Evolutionary conservation across 1,284 basidiomycete species (phyloP).

Genomic region (Marasmius sp.): DNA sequence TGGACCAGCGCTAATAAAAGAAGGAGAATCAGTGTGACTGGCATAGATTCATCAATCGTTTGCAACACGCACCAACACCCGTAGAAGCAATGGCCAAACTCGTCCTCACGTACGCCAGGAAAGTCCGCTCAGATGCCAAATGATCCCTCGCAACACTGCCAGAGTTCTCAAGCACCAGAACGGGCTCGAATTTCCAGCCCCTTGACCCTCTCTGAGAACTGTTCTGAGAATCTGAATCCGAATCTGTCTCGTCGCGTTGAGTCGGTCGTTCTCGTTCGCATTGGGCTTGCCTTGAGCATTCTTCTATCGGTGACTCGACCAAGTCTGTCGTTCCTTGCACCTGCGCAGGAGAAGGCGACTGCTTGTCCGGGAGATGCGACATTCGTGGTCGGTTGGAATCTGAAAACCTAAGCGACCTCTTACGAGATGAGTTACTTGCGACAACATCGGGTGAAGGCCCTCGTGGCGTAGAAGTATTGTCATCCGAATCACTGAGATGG

Average conservation of each 20-base stretch:
- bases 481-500: neutral
- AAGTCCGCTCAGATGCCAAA: slow-evolving; percentile 49
- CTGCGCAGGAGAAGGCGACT: neutral
- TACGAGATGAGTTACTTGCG: neutral
- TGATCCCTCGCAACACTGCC: slow-evolving; percentile 50
- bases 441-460: neutral
- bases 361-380: neutral
- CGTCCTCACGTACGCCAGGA: slow-evolving; percentile 50
- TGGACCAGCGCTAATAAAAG: slow-evolving; percentile 46
- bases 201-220: neutral
- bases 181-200: slow-evolving; percentile 17
- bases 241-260: neutral
- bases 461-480: neutral
- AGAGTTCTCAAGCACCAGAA: slow-evolving; percentile 38
- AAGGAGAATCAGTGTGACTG: neutral
- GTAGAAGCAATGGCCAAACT: slow-evolving; percentile 43
- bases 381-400: neutral
- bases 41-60: neutral
- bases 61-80: slow-evolving; percentile 44
- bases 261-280: too few relatives aligned
- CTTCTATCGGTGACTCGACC: neutral
- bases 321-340: neutral
- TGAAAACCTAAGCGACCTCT: neutral
- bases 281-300: neutral
- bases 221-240: neutral